Evolutionary conservation across 805 yeast genomes (phyloP), one percentile per base, ranked within the genome.

Genomic region (Sugiyamaella boreocaroliniensis): DNA sequence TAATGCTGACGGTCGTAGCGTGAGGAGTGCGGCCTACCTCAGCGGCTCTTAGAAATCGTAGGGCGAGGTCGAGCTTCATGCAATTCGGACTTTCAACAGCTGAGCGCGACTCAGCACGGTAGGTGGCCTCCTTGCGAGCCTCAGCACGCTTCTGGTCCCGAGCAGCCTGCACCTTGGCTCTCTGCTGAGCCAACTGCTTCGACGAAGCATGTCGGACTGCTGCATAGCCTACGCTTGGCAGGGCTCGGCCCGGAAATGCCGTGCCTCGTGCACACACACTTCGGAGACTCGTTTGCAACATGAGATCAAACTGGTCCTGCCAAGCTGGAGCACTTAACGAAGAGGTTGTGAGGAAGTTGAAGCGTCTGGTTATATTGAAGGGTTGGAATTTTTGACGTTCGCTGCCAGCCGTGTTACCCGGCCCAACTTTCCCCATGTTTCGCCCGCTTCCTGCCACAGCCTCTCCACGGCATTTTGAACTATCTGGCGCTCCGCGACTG

Each of bases 11-110:
- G 20, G 90, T 83, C 19, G 92, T 82, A 60, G 82, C 81, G n/a
- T 77, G 71, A 4, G 76, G 72, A 2, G 92, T 81, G 64, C 86
- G 81, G 4, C 99, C 98, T 4, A 89, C 95, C 68, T 89, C 97
- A 4, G 89, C 81, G 0, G 98, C 96, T 57, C 97, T 76, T 52
- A 92, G 66, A 64, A 82, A 89, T 61, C 86, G 77, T 67, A 89
- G 68, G 1, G 97, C 97, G 29, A 72, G 68, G 5, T 86, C 79
- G 7, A 89, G 75, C 48, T 80, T 82, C 85, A 86, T 81, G 64
- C 81, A 84, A 51, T 85, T 72, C 1, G 90, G 90, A 58, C 69
- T 65, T 59, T 70, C 54, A 75, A 76, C 55, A 67, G 83, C 64
- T 40, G 61, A 63, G 50, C 69, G 68, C 44, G 80, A 78, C 51